Conservation (phyloP, 2,329 filamentous ascomycete genomes). For the Penicillium sp. region DNA sequence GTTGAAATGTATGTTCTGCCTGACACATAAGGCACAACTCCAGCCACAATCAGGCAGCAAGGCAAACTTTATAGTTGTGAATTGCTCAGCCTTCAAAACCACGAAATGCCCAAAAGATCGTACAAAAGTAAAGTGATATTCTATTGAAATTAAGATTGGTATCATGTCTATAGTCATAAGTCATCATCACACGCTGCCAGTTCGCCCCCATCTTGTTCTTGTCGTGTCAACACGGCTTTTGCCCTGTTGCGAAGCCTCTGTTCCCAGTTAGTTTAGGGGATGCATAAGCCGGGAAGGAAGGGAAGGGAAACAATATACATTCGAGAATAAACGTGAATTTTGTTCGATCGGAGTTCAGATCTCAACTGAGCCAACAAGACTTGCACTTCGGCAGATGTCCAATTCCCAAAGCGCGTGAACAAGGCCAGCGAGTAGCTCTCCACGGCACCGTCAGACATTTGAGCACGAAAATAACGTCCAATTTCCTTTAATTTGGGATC, state of each 20-base stretch:
- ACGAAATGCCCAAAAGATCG: too few species aligned
- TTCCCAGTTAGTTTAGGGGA: not conserved
- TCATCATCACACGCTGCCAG: not conserved
- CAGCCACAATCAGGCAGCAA: too few species aligned
- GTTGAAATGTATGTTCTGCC: too few species aligned
- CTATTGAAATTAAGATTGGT: not conserved
- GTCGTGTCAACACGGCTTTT: conserved; percentile 7
- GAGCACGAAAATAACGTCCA: conserved; percentile 30
- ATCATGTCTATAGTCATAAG: conserved; percentile 1
- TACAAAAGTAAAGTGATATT: too few species aligned
- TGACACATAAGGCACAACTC: too few species aligned
- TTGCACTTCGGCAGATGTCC: conserved; percentile 26
- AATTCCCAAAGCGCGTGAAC: conserved; percentile 32
- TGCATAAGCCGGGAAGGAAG: too few species aligned
- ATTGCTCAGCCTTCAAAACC: too few species aligned
- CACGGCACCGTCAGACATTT: conserved; percentile 29
- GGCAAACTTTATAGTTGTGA: too few species aligned
- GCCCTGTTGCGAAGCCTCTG: conserved; percentile 12
- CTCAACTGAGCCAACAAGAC: conserved; percentile 26
- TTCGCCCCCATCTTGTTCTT: not conserved
- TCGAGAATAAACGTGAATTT: conserved; percentile 33
- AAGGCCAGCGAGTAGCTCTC: conserved; percentile 33
- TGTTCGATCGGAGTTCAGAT: conserved; percentile 31
- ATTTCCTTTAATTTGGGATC: conserved; percentile 32
- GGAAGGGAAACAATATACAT: conserved; percentile 19